Conservation (phyloP, 768 basidiomycete species). For the Candolleomyces efflorescens region DNA sequence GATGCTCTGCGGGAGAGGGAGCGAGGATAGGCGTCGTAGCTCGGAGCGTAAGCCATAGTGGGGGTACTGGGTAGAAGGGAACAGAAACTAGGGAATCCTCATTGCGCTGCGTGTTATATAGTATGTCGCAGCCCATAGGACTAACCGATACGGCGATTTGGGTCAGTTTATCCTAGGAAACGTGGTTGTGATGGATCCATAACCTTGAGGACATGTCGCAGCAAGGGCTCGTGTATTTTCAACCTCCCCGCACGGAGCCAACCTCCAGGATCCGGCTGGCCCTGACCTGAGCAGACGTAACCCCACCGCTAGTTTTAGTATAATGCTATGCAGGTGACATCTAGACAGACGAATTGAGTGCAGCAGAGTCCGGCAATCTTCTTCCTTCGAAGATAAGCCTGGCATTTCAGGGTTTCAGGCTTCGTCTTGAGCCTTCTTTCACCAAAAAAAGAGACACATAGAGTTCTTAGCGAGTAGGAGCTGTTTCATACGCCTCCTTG, state of each 20-base stretch:
- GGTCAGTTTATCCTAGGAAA: background rate
- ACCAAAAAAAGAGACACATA: too few species aligned
- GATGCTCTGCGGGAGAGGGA: slow-evolving; percentile 36
- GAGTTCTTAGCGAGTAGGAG: too few species aligned
- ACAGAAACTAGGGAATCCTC: background rate
- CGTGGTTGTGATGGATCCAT: background rate
- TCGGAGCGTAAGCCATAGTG: slow-evolving; percentile 16
- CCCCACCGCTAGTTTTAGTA: too few species aligned
- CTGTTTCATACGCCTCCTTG: too few species aligned
- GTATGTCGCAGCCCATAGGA: background rate
- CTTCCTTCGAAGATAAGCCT: too few species aligned
- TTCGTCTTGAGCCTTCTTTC: too few species aligned
- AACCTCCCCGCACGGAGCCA: background rate
- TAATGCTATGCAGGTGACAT: too few species aligned
- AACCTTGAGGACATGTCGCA: slow-evolving; percentile 1
- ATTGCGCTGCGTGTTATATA: slow-evolving; percentile 6
- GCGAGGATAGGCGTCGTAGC: slow-evolving; percentile 22
- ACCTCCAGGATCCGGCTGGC: background rate
- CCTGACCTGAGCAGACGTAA: too few species aligned
- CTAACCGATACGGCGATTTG: background rate
- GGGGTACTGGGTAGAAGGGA: slow-evolving; percentile 2
- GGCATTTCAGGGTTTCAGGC: too few species aligned
- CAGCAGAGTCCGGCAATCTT: too few species aligned
- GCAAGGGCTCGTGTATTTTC: background rate
- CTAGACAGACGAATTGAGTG: too few species aligned